A percentile compares a stretch with the other conserved stretches of the same genome.
Conservation (phyloP, 805 yeast genomes). For the Hanseniaspora nectarophila region DNA sequence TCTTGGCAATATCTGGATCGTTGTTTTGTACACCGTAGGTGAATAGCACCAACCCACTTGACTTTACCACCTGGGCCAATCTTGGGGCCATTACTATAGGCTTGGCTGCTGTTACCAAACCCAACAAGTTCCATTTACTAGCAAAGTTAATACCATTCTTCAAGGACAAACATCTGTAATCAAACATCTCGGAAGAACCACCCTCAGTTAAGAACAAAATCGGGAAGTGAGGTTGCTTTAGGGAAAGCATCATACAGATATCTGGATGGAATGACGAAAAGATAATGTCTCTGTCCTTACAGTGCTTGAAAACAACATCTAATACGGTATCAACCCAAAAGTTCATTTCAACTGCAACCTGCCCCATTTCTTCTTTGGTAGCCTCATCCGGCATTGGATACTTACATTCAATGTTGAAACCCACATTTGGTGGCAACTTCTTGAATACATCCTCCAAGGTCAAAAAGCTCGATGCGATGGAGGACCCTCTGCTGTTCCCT, state of each 20-base stretch:
- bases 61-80: slow-evolving; percentile 79
- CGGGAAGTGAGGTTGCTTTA: slow-evolving; percentile 90
- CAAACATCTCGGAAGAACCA: slow-evolving; percentile 80
- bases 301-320: slow-evolving; percentile 60
- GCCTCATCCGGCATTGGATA: slow-evolving; percentile 94
- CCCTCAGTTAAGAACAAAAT: slow-evolving; percentile 80
- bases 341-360: slow-evolving; percentile 69
- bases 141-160: slow-evolving; percentile 89
- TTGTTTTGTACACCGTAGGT: slow-evolving; percentile 82
- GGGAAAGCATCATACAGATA: slow-evolving; percentile 66
- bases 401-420: slow-evolving; percentile 88
- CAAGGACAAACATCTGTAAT: slow-evolving; percentile 71
- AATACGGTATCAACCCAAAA: slow-evolving; percentile 80
- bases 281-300: slow-evolving; percentile 68
- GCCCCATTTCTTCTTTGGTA: slow-evolving; percentile 77
- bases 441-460: slow-evolving; percentile 74
- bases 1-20: slow-evolving; percentile 66
- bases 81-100: slow-evolving; percentile 85
- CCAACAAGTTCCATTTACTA: slow-evolving; percentile 78
- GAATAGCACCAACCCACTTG: slow-evolving; percentile 82
- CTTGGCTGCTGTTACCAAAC: slow-evolving; percentile 79
- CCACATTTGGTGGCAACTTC: slow-evolving; percentile 70
- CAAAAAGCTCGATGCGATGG: slow-evolving; percentile 85
- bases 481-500: slow-evolving; percentile 82
- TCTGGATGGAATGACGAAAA: slow-evolving; percentile 94